These are phyloP conservation scores for Candida insectalens DNA, from an alignment of 805 yeast species.

Conservation along the genomic window DNA sequence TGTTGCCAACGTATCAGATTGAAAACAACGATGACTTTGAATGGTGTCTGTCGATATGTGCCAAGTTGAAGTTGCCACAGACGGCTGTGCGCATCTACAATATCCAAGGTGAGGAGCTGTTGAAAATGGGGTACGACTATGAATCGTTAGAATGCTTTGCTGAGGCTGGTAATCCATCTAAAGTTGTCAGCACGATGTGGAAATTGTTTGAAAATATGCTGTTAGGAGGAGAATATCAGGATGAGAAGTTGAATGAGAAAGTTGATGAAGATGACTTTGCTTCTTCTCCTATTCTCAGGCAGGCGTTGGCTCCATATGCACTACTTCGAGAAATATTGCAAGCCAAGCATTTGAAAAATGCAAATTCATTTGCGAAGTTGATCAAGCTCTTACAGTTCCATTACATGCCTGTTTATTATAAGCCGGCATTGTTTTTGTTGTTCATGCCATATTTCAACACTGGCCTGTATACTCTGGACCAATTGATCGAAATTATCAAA, in stretches of 20 bases:
- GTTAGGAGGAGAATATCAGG: slow-evolving; percentile 42
- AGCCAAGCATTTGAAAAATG: slow-evolving; percentile 12
- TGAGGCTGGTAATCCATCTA: slow-evolving; percentile 48
- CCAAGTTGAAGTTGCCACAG: slow-evolving; percentile 49
- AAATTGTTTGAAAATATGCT: slow-evolving; percentile 52
- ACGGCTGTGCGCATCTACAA: slow-evolving; percentile 49
- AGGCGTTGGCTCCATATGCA: slow-evolving; percentile 65
- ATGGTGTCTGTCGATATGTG: slow-evolving; percentile 69
- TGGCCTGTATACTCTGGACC: slow-evolving; percentile 10
- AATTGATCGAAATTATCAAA: slow-evolving; percentile 17
- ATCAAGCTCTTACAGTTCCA: slow-evolving; percentile 35
- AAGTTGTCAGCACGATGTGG: slow-evolving; percentile 46
- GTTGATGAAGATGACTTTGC: slow-evolving; percentile 16
- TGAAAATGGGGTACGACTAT: slow-evolving; percentile 25
- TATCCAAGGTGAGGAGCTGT: slow-evolving; percentile 34
- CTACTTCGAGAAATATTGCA: slow-evolving; percentile 43
- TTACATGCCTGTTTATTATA: slow-evolving; percentile 42
- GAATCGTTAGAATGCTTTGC: slow-evolving; percentile 61
- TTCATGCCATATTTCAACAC: slow-evolving; percentile 26
- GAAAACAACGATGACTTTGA: slow-evolving; percentile 68
- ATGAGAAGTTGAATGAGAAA: slow-evolving; percentile 28
- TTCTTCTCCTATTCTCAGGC: slow-evolving; percentile 46
- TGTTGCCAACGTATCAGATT: slow-evolving; percentile 51
- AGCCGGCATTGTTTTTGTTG: slow-evolving; percentile 40
- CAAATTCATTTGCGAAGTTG: slow-evolving; percentile 17